Evolutionary conservation across 306 rosid genomes (phyloP).

Genomic region (Prinsepia uniflora): DNA sequence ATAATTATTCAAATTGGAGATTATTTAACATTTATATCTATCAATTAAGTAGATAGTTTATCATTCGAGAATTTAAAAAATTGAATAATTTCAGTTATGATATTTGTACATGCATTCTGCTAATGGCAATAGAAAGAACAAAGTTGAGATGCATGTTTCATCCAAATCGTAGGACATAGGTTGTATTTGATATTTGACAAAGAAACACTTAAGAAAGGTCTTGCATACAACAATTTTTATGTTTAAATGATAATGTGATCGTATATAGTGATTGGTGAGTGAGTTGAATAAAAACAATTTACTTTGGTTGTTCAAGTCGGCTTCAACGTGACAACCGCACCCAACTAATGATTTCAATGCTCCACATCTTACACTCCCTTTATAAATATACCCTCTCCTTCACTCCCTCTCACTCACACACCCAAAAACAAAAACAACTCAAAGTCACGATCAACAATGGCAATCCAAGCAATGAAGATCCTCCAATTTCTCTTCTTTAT

Average conservation of each 20-base stretch:
- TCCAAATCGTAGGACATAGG: too few species aligned
- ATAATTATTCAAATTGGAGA: too few species aligned
- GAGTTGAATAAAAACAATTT: slow-evolving; percentile 12
- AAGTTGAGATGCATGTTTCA: too few species aligned
- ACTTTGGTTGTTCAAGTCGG: slow-evolving; percentile 22
- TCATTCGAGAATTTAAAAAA: too few species aligned
- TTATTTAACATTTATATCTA: too few species aligned
- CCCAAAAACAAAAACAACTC: background rate
- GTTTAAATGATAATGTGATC: background rate
- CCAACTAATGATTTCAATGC: slow-evolving; percentile 11
- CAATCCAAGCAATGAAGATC: slow-evolving; percentile 14
- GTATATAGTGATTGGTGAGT: background rate
- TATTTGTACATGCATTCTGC: too few species aligned
- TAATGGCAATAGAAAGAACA: background rate
- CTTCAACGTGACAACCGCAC: slow-evolving; percentile 22
- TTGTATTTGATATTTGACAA: too few species aligned
- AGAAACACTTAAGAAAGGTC: background rate
- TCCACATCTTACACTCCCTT: background rate
- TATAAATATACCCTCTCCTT: background rate
- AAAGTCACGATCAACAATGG: background rate
- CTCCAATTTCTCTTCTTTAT: slow-evolving; percentile 8
- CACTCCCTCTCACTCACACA: background rate
- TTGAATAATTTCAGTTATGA: too few species aligned
- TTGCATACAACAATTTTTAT: slow-evolving; percentile 7
- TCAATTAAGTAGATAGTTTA: too few species aligned